Evolutionary conservation across 2,329 filamentous ascomycete species (phyloP), one percentile per base, ranked within the genome.

Genomic region (Sarocladiaceae sp.): DNA sequence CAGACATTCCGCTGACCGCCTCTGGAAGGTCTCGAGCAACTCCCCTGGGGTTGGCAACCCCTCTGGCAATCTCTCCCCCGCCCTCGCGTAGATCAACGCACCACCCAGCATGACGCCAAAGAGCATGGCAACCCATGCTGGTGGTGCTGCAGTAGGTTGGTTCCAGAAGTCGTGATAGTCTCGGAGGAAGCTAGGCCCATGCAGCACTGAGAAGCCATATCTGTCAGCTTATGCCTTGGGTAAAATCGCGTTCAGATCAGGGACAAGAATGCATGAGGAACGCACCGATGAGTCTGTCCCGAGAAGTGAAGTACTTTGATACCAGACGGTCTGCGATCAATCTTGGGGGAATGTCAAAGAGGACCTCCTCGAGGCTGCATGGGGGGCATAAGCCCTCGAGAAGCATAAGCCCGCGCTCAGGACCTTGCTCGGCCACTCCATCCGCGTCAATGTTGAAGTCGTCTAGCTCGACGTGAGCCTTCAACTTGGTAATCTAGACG

Each of bases 121-220:
- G 0, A 74, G 50, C 2, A 73, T 57, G 1, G 66, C 70, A 10
- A 75, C 43, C 70, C 70, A 75, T 46, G 67, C 63, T 3, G 64
- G 55, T 0, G 69, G 60, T 2, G 58, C 60, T 0, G 50, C 51
- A 2, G 52, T 45, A 3, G 66, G 67, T 10, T 65, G 50, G 6
- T 57, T 46, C 69, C 70, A 74, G 45, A 73, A 74, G 0, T 52
- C 53, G 3, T 66, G 58, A 44, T 74, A 74, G 63, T 69, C 37
- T 27, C 37, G 37, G 12, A 41, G 37, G 37, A 41, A 41, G 20
- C 29, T 41, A 3, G 37, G 37, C 3, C 37, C 37, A 18, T 41
- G 37, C 4, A 41, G 37, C 13, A 29, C 37, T 41, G 20, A n/a
- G n/a, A n/a, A n/a, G 20, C 10, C 11, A 12, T 11, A 5, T 13